A percentile compares a stretch with the other conserved stretches of the same genome.
Evolutionary conservation across 192 early-diverging fungal genomes (phyloP).

Genomic region (Linnemannia elongata): DNA sequence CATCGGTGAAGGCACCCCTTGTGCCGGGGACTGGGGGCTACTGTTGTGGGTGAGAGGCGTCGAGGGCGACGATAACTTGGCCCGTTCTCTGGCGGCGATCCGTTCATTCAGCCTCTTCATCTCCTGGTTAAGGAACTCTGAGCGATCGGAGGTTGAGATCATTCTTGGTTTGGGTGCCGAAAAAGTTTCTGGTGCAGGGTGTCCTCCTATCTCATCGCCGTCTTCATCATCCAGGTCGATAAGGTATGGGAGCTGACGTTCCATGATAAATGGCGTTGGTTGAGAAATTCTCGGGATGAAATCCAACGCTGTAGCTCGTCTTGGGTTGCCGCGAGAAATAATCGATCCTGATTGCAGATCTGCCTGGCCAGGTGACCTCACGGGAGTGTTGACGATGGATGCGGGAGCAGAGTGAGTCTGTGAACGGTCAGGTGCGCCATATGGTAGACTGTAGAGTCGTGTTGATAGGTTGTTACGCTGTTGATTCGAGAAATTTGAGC

Average conservation of each 20-base stretch:
- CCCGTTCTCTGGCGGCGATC: constrained; percentile 25
- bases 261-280: constrained; percentile 27
- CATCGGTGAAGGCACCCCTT: background rate
- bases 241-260: constrained; percentile 21
- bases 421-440: background rate
- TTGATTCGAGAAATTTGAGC: background rate
- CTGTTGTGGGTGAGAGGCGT: background rate
- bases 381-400: background rate
- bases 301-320: constrained; percentile 40
- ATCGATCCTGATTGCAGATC: background rate
- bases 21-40: background rate
- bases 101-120: constrained; percentile 29
- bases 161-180: background rate
- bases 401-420: constrained; percentile 23
- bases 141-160: background rate
- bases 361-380: background rate
- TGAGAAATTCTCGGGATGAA: constrained; percentile 12
- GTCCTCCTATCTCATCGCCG: constrained; percentile 9
- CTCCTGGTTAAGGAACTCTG: constrained; percentile 22
- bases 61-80: constrained; percentile 12
- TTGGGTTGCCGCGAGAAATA: background rate
- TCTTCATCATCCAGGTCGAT: constrained; percentile 50
- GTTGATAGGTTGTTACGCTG: background rate
- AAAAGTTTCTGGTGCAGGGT: background rate
- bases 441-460: background rate